phyloP scores from a whole-genome alignment of 345 rosid species.

The Anastatica hierochuntica region DNA sequence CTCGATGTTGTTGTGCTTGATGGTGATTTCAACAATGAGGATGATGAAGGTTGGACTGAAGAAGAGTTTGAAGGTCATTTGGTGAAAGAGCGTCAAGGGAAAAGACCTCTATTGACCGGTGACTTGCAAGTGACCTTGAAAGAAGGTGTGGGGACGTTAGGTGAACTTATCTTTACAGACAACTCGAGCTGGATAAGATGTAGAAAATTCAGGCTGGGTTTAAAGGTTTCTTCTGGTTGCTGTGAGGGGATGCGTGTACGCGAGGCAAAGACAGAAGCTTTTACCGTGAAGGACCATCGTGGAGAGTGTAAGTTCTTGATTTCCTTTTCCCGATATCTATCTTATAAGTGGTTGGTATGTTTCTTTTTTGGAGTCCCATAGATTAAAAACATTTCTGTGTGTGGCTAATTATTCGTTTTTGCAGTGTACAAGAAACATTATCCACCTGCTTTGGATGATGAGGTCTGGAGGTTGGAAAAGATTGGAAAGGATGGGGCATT shows the following conservation, averaged over 20 bases:
- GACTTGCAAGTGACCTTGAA: constrained; percentile 76
- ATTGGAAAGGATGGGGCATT: constrained; percentile 96
- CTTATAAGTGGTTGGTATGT: too few species aligned
- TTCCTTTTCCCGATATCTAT: background rate
- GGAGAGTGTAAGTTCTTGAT: constrained; percentile 71
- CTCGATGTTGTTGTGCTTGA: constrained; percentile 88
- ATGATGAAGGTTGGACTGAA: constrained; percentile 64
- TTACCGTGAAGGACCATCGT: constrained; percentile 93
- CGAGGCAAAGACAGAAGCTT: constrained; percentile 96
- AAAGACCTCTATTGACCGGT: constrained; percentile 84
- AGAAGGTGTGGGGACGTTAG: constrained; percentile 93
- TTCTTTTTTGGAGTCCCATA: too few species aligned
- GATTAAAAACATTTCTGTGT: too few species aligned
- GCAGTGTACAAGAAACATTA: constrained; percentile 97
- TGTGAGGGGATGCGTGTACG: constrained; percentile 68
- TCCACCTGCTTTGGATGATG: constrained; percentile 82
- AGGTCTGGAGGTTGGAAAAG: constrained; percentile 96
- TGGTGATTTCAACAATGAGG: constrained; percentile 88
- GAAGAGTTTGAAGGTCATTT: constrained; percentile 83
- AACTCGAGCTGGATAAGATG: constrained; percentile 98
- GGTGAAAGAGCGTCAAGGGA: constrained; percentile 94
- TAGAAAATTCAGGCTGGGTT: constrained; percentile 90
- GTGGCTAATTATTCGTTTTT: background rate
- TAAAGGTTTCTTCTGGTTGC: constrained; percentile 58
- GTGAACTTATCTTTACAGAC: constrained; percentile 85